Conservation (phyloP, 2,329 filamentous ascomycete species). For the Leptographium lundbergii region DNA sequence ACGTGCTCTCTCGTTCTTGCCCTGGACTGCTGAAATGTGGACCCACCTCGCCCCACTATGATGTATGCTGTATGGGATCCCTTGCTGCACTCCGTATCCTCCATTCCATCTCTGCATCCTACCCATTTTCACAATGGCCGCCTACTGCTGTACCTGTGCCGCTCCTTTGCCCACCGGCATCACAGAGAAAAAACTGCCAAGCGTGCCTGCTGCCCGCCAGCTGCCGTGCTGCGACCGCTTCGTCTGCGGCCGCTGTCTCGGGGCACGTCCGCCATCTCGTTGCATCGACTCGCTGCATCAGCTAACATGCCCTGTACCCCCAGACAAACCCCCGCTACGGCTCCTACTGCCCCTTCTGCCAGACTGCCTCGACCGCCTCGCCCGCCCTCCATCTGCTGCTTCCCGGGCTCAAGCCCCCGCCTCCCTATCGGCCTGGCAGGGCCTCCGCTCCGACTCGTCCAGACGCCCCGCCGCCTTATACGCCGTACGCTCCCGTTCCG, state of each 20-base stretch:
- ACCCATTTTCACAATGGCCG: neutral
- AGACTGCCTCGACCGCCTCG: slow-evolving; percentile 44
- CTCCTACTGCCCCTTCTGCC: slow-evolving; percentile 61
- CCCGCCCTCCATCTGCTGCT: slow-evolving; percentile 27
- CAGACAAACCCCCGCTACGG: slow-evolving; percentile 56
- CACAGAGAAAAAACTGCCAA: slow-evolving; percentile 8
- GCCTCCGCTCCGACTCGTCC: neutral
- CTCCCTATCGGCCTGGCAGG: slow-evolving; percentile 40
- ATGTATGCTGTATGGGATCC: too few relatives aligned
- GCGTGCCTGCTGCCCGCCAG: slow-evolving; percentile 36
- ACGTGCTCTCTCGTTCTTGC: neutral
- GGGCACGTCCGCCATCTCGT: slow-evolving; percentile 35
- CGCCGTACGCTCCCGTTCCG: neutral
- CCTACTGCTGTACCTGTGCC: slow-evolving; percentile 56
- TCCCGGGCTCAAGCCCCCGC: slow-evolving; percentile 56
- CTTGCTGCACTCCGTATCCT: too few relatives aligned
- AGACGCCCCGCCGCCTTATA: slow-evolving; percentile 16
- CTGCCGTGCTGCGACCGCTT: slow-evolving; percentile 57
- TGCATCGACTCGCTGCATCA: too few relatives aligned
- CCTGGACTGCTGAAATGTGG: too few relatives aligned
- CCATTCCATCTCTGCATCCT: neutral
- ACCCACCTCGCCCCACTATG: too few relatives aligned
- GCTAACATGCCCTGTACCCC: neutral
- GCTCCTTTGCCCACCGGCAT: slow-evolving; percentile 36
- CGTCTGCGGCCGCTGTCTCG: slow-evolving; percentile 60